Percentiles rank a stretch among this genome's conserved stretches.
Conservation (phyloP, 306 rosid species). For the Phaseolus lunatus region DNA sequence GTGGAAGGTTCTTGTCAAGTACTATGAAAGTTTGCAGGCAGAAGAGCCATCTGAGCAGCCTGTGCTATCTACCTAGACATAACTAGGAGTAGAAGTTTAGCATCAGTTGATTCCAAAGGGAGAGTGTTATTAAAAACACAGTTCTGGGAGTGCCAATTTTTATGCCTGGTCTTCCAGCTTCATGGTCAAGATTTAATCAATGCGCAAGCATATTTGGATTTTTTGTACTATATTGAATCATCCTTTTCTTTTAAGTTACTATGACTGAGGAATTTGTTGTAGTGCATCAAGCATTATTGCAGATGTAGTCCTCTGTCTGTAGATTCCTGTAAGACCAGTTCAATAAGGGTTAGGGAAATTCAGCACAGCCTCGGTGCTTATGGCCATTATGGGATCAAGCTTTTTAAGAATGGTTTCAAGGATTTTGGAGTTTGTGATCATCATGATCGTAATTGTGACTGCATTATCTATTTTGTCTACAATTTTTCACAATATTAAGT, state of each 20-base stretch:
- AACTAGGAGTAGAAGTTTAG: conserved; percentile 35
- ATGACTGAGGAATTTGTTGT: conserved; percentile 16
- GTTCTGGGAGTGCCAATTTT: conserved; percentile 47
- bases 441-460: neutral
- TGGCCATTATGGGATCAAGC: conserved; percentile 4
- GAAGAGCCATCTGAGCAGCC: conserved; percentile 69
- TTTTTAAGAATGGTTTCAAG: neutral
- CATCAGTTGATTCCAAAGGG: conserved; percentile 33
- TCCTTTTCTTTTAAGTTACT: conserved; percentile 10
- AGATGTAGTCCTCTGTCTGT: conserved; percentile 1
- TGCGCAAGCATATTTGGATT: conserved; percentile 39
- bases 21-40: conserved; percentile 82
- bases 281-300: conserved; percentile 29
- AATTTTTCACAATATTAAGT: neutral
- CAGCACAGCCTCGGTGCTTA: conserved; percentile 1
- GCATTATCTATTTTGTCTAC: neutral
- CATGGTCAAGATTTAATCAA: conserved; percentile 39
- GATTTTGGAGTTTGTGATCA: neutral
- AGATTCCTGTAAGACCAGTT: neutral
- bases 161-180: conserved; percentile 49
- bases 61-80: conserved; percentile 63
- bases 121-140: conserved; percentile 30
- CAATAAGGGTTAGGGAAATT: conserved; percentile 20
- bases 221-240: conserved; percentile 42
- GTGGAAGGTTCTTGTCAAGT: conserved; percentile 88